These are phyloP conservation scores for Irpex rosettiformis DNA, from an alignment of 1,284 basidiomycete genomes.

Conservation along the genomic window DNA sequence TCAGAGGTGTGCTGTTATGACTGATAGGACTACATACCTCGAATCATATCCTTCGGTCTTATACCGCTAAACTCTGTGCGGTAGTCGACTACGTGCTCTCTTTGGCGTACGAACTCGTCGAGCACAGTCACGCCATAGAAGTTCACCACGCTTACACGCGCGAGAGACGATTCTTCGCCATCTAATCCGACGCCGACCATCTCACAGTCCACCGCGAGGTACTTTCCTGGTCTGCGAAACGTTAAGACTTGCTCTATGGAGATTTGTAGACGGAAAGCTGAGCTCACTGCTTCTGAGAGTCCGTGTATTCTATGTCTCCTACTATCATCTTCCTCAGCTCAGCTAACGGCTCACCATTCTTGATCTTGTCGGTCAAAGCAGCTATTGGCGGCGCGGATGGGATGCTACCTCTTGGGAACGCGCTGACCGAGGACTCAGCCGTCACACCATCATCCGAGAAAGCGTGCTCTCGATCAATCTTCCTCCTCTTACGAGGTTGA, in stretches of 20 bases:
- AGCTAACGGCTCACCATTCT: constrained; percentile 47
- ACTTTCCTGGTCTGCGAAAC: constrained; percentile 63
- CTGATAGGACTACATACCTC: constrained; percentile 41
- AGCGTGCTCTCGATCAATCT: constrained; percentile 22
- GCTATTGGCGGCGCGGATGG: neutral
- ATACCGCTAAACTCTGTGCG: constrained; percentile 92
- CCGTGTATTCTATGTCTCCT: constrained; percentile 40
- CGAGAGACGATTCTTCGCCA: constrained; percentile 80
- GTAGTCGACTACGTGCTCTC: constrained; percentile 92
- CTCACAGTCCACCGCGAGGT: constrained; percentile 90
- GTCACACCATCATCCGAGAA: neutral
- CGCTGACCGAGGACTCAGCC: constrained; percentile 16
- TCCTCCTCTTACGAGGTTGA: constrained; percentile 31
- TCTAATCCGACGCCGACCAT: constrained; percentile 96
- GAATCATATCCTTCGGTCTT: constrained; percentile 69
- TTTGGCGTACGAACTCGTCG: constrained; percentile 86
- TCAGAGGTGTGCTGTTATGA: neutral
- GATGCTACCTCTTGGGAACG: constrained; percentile 15
- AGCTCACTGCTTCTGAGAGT: constrained; percentile 27
- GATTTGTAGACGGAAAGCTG: constrained; percentile 35
- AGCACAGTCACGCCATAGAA: constrained; percentile 80
- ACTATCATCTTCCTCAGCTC: constrained; percentile 49
- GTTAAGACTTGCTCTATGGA: neutral
- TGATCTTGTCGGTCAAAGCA: constrained; percentile 15
- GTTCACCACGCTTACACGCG: constrained; percentile 91